Evolutionary conservation across 331 rosid species (phyloP), one percentile per base, ranked within the genome.

Genomic region (Quercus lobata): DNA sequence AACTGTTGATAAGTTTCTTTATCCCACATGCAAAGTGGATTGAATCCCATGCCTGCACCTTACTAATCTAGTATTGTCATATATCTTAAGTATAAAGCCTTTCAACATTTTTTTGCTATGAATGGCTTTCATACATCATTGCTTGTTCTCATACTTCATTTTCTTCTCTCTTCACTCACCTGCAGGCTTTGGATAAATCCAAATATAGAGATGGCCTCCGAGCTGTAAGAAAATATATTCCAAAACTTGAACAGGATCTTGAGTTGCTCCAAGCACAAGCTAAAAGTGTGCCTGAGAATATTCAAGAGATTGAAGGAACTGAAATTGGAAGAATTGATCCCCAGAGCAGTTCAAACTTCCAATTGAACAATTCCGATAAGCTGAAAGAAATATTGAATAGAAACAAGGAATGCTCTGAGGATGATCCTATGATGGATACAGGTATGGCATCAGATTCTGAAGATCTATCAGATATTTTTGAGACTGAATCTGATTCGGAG

Each of bases 141-240:
- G 73, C 71, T 24, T 24, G 30, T 81, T 81, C 68, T 76, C 49
- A 80, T 66, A 18, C 32, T 56, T 5, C 60, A 69, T 55, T 55
- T 60, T 53, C 9, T 80, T 15, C 35, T 71, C 65, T 85, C 79
- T 71, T 69, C 65, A 41, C 24, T 73, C 46, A 69, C 54, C 34
- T 76, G 62, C 87, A 95, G 98, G 97, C 97, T 85, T 84, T 93
- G 88, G 98, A 93, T 84, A 93, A 95, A 89, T 95, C 99, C 69
- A 95, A 90, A 81, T 87, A 91, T 29, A 79, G 89, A 84, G 98
- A 93, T 79, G 93, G 91, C 74, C 94, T 95, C 49, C 89, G 94
- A 15, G 93, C 98, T 73, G 94, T 95, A 72, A 86, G 97, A 82
- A 91, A 87, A 83, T 70, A 88, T 62, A 91, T 93, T 76, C 99